Conservation (phyloP, 805 yeast genomes). For the Pichia scutulata region DNA sequence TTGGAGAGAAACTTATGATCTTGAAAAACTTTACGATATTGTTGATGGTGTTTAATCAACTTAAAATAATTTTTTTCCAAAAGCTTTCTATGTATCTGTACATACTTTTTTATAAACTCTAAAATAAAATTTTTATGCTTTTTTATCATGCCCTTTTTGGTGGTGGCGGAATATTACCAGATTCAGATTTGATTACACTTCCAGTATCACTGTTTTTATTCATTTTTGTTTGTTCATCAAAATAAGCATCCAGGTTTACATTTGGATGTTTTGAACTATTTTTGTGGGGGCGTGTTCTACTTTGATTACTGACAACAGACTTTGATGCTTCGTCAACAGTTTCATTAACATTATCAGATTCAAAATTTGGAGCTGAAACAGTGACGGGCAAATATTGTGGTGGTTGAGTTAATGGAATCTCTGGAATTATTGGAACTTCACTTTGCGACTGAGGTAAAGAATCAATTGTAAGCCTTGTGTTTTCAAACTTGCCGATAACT, state of each 20-base stretch:
- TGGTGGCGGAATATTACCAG: slow-evolving; percentile 8
- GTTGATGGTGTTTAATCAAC: slow-evolving; percentile 22
- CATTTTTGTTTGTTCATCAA: slow-evolving; percentile 35
- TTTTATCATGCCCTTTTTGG: slow-evolving; percentile 1
- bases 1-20: slow-evolving; percentile 57
- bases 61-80: neutral
- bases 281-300: slow-evolving; percentile 1
- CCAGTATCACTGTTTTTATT: slow-evolving; percentile 32
- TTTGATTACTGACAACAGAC: slow-evolving; percentile 1
- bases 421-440: neutral
- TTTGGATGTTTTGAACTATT: slow-evolving; percentile 2
- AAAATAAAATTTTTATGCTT: neutral
- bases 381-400: slow-evolving; percentile 6
- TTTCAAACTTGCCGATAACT: slow-evolving; percentile 36
- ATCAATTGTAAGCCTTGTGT: slow-evolving; percentile 10
- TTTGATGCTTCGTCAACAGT: slow-evolving; percentile 7
- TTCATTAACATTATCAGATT: neutral
- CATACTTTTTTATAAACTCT: neutral
- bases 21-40: slow-evolving; percentile 48
- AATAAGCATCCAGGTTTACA: slow-evolving; percentile 30
- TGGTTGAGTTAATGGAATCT: slow-evolving; percentile 1
- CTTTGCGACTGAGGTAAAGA: slow-evolving; percentile 11
- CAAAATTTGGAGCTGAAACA: slow-evolving; percentile 6
- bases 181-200: neutral
- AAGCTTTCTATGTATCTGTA: neutral